phyloP scores from a whole-genome alignment of 768 basidiomycete genomes.

The Trametes sanguinea region DNA sequence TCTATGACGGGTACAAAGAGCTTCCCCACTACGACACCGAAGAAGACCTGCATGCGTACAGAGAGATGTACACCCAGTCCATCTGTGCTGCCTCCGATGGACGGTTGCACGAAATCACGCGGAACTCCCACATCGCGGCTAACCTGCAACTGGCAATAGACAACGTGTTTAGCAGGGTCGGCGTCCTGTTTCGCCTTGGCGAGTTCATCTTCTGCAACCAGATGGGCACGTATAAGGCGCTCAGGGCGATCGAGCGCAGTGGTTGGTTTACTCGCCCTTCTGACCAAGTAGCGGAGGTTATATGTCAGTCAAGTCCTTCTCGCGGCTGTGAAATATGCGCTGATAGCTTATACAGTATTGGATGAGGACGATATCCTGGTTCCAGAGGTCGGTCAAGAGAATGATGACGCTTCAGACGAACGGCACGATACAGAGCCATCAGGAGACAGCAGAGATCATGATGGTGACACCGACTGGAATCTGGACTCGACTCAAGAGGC shows the following conservation, averaged over 20 bases:
- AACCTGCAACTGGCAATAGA: background rate
- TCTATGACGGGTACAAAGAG: background rate
- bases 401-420: too few relatives aligned
- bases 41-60: background rate
- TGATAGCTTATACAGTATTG: too few relatives aligned
- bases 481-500: too few relatives aligned
- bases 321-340: too few relatives aligned
- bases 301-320: background rate
- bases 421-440: too few relatives aligned
- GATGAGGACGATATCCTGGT: too few relatives aligned
- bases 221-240: too few relatives aligned
- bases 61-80: constrained; percentile 4
- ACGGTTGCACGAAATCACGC: background rate
- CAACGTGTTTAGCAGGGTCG: background rate
- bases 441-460: too few relatives aligned
- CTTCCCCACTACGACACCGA: background rate
- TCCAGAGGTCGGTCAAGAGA: too few relatives aligned
- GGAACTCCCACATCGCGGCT: constrained; percentile 5
- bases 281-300: background rate
- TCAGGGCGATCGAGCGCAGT: background rate
- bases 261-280: background rate
- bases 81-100: constrained; percentile 1
- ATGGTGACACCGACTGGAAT: too few relatives aligned
- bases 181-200: background rate
- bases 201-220: background rate